Percentiles rank a stretch among this genome's conserved stretches.
These are phyloP conservation scores for Alternaria sp. DNA, from an alignment of 2,329 filamentous ascomycete species.

Conservation along the genomic window DNA sequence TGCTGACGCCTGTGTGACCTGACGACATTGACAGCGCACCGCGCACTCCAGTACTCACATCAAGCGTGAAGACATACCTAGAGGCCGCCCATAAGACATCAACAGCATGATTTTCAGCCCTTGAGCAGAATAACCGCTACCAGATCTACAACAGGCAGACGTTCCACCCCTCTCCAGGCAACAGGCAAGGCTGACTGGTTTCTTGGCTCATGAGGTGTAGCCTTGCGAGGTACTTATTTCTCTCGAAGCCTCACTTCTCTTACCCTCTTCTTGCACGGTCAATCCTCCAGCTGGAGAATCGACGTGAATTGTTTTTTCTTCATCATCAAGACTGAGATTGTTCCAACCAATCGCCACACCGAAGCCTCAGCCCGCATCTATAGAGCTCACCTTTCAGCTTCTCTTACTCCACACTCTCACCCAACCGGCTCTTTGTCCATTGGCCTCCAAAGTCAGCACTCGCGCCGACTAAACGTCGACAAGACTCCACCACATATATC, in stretches of 20 bases:
- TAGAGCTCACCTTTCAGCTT: neutral
- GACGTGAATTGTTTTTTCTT: neutral
- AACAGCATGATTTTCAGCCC: neutral
- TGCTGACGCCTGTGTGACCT: neutral
- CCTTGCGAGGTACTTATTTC: constrained; percentile 1
- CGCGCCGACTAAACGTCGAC: neutral
- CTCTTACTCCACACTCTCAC: neutral
- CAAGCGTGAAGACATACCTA: neutral
- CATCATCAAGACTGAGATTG: neutral
- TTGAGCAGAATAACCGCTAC: neutral
- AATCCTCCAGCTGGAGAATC: neutral
- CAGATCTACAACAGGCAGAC: constrained; percentile 11
- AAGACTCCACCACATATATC: neutral
- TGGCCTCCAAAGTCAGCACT: neutral
- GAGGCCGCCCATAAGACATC: neutral
- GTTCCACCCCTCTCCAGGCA: constrained; percentile 12
- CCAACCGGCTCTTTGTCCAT: neutral
- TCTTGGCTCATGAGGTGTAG: constrained; percentile 1
- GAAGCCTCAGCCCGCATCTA: neutral
- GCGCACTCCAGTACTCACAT: neutral
- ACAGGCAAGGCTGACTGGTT: constrained; percentile 17
- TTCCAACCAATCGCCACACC: neutral
- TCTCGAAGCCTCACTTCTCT: neutral
- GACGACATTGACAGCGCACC: constrained; percentile 8
- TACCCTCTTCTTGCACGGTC: neutral